Percentiles rank a stretch among this genome's conserved stretches.
Conservation (phyloP, 1,284 basidiomycete genomes). For the Ustilago loliicola region DNA sequence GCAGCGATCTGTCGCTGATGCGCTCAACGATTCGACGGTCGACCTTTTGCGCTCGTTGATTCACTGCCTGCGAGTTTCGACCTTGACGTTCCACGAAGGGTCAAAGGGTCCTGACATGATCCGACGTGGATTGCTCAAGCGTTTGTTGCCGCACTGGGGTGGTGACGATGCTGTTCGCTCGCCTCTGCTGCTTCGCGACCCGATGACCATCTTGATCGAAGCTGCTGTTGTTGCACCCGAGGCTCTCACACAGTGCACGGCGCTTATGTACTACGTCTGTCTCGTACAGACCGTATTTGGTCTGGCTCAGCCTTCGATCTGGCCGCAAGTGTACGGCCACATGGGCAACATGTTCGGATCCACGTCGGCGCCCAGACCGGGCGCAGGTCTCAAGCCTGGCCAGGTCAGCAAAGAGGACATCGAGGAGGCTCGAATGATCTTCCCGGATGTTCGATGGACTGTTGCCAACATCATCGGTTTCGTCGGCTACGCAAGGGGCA, state of each 20-base stretch:
- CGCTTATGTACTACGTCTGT: constrained; percentile 68
- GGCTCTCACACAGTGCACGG: constrained; percentile 63
- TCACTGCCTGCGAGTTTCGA: constrained; percentile 52
- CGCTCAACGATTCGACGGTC: constrained; percentile 54
- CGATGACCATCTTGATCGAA: constrained; percentile 67
- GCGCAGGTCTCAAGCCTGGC: constrained; percentile 40
- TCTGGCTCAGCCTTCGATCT: constrained; percentile 66
- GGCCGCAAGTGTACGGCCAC: constrained; percentile 59
- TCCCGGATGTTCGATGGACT: constrained; percentile 68
- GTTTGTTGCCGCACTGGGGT: constrained; percentile 69
- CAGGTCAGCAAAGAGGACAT: constrained; percentile 48
- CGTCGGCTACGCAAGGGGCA: constrained; percentile 68
- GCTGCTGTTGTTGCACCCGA: constrained; percentile 64
- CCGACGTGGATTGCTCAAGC: constrained; percentile 66
- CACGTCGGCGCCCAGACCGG: constrained; percentile 29
- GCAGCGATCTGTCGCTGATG: constrained; percentile 49
- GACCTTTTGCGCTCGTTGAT: constrained; percentile 62
- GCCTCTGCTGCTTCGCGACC: constrained; percentile 65
- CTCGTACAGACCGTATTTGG: constrained; percentile 69
- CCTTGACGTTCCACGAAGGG: constrained; percentile 45
- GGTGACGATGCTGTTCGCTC: constrained; percentile 64
- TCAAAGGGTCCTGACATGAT: constrained; percentile 51
- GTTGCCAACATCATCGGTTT: constrained; percentile 67
- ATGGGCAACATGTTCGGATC: constrained; percentile 40
- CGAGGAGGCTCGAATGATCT: constrained; percentile 54